These are phyloP conservation scores for Astrocystis sublimbata DNA, from an alignment of 495 filamentous ascomycete genomes.

Conservation along the genomic window DNA sequence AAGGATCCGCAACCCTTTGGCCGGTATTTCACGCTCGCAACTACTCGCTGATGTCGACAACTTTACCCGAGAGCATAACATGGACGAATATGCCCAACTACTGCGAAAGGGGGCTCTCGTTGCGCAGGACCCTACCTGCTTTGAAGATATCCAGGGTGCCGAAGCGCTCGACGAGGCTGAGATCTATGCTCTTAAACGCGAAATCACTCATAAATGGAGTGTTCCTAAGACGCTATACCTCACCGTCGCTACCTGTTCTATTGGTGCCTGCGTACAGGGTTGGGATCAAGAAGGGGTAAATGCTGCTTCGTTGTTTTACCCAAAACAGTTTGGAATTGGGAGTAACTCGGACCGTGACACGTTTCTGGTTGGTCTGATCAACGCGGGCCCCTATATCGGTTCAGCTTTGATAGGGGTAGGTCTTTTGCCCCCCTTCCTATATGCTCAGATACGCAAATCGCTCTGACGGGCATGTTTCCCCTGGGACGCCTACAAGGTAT, in stretches of 20 bases:
- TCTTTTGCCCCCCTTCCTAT: too few species aligned
- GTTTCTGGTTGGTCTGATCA: constrained; percentile 65
- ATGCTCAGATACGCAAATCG: too few species aligned
- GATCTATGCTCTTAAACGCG: constrained; percentile 52
- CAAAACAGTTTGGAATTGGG: constrained; percentile 58
- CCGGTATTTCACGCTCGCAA: constrained; percentile 51
- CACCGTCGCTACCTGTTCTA: constrained; percentile 68
- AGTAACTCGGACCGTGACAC: constrained; percentile 43
- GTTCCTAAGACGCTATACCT: constrained; percentile 66
- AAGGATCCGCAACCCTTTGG: constrained; percentile 62
- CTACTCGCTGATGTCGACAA: constrained; percentile 58
- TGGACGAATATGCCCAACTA: constrained; percentile 46
- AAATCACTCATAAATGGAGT: constrained; percentile 63
- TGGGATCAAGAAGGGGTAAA: constrained; percentile 79
- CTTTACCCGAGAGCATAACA: constrained; percentile 50
- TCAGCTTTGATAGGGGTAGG: constrained; percentile 50
- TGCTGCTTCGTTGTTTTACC: constrained; percentile 67
- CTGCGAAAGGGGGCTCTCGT: constrained; percentile 64
- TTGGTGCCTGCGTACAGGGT: constrained; percentile 70
- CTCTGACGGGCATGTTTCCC: too few species aligned
- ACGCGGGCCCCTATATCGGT: constrained; percentile 53
- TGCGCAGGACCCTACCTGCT: constrained; percentile 58
- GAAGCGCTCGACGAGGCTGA: constrained; percentile 59
- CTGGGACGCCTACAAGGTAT: too few species aligned
- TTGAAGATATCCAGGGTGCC: constrained; percentile 48